phyloP scores from a whole-genome alignment of 805 yeast species.

The Yamadazyma sp. region DNA sequence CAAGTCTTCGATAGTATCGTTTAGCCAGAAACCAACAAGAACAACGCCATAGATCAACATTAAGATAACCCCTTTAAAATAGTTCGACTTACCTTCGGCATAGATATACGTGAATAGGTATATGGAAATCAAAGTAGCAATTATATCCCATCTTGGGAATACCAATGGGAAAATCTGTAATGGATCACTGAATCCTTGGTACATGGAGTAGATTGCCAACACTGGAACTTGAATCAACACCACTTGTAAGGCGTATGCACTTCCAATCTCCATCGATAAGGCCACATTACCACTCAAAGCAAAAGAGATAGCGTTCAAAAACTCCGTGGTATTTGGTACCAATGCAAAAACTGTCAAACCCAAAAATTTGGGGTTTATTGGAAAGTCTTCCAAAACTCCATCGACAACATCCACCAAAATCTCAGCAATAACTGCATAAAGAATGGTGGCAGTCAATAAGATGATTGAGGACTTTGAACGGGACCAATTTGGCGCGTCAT shows the following conservation, averaged over 20 bases:
- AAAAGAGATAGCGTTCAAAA: constrained; percentile 93
- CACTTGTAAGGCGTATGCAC: constrained; percentile 95
- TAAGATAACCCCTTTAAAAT: constrained; percentile 90
- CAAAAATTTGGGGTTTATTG: constrained; percentile 86
- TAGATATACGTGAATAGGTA: constrained; percentile 89
- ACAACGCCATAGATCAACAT: constrained; percentile 75
- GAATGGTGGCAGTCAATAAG: constrained; percentile 75
- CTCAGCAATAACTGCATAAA: constrained; percentile 93
- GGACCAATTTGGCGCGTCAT: constrained; percentile 98
- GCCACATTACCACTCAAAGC: constrained; percentile 97
- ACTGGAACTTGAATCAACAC: constrained; percentile 92
- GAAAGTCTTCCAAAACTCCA: constrained; percentile 70
- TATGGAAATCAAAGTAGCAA: constrained; percentile 81
- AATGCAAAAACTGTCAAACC: constrained; percentile 94
- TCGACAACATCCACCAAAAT: constrained; percentile 92
- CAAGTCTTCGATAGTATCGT: constrained; percentile 36
- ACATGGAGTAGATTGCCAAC: constrained; percentile 72
- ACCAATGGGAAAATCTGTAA: constrained; percentile 71
- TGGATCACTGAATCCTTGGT: constrained; percentile 39
- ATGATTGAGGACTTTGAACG: constrained; percentile 79
- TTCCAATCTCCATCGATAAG: constrained; percentile 94
- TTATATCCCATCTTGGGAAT: constrained; percentile 94
- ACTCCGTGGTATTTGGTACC: constrained; percentile 96
- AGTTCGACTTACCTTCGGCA: constrained; percentile 95
- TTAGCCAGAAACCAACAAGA: constrained; percentile 77